These are phyloP conservation scores for Serendipita sp. DNA, from an alignment of 768 basidiomycete genomes.

Conservation along the genomic window DNA sequence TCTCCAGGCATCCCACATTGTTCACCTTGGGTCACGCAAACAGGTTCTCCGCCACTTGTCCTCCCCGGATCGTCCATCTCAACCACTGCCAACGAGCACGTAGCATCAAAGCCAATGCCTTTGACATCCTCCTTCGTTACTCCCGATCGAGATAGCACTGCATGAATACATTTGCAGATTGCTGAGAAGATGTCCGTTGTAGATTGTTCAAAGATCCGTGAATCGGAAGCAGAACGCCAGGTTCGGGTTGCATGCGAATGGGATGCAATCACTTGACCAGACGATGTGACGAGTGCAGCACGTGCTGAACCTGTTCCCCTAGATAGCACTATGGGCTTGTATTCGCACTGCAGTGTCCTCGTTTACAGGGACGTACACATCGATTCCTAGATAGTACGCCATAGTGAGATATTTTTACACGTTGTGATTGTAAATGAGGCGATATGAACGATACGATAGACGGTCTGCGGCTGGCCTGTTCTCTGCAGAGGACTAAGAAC, in stretches of 20 bases:
- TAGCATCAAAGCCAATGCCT: conserved; percentile 90
- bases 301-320: conserved; percentile 92
- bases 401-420: neutral
- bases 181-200: conserved; percentile 73
- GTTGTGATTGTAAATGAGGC: too few relatives aligned
- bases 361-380: conserved; percentile 23
- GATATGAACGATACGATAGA: too few relatives aligned
- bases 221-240: conserved; percentile 68
- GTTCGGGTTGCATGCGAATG: conserved; percentile 70
- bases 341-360: neutral
- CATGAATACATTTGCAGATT: conserved; percentile 44
- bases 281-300: conserved; percentile 56
- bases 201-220: conserved; percentile 93
- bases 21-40: conserved; percentile 54
- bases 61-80: conserved; percentile 19
- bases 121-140: conserved; percentile 36
- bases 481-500: too few relatives aligned
- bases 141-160: conserved; percentile 41
- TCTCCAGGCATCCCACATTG: conserved; percentile 46
- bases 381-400: conserved; percentile 27
- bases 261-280: conserved; percentile 60
- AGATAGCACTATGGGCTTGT: neutral
- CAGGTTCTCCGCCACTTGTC: conserved; percentile 40
- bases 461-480: too few relatives aligned
- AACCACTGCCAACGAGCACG: conserved; percentile 84